Evolutionary conservation across 2,329 filamentous ascomycete species (phyloP).

Genomic region (Pestalotiopsis sp.): DNA sequence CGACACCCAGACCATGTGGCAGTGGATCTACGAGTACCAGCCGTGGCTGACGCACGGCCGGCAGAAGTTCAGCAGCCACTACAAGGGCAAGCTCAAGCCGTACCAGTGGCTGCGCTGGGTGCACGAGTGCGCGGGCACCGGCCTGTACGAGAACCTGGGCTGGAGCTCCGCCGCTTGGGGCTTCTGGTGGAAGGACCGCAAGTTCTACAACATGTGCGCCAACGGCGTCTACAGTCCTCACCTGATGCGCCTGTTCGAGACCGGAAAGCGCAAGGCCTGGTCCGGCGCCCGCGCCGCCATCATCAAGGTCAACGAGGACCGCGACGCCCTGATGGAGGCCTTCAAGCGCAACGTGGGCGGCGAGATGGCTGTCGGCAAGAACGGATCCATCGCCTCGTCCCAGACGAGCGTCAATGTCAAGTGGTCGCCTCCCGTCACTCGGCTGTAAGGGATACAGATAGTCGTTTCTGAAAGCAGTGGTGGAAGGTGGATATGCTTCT

Average conservation of each 20-base stretch:
- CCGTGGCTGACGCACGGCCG: conserved; percentile 10
- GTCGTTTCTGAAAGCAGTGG: neutral
- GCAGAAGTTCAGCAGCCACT: conserved; percentile 4
- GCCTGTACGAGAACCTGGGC: conserved; percentile 3
- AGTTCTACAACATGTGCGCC: conserved; percentile 9
- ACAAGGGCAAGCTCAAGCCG: conserved; percentile 4
- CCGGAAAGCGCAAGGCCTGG: conserved; percentile 6
- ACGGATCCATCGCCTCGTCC: neutral
- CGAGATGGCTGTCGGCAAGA: neutral
- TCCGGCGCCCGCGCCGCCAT: neutral
- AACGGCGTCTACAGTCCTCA: neutral
- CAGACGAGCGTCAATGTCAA: neutral
- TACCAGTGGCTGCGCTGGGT: conserved; percentile 5
- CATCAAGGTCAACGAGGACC: conserved; percentile 6
- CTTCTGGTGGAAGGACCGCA: conserved; percentile 8
- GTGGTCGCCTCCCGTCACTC: neutral
- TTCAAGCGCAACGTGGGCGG: neutral
- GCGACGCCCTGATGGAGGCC: neutral
- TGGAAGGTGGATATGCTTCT: neutral
- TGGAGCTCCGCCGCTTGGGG: neutral
- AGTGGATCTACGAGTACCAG: conserved; percentile 10
- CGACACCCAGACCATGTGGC: neutral
- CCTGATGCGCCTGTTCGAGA: neutral
- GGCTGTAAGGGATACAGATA: neutral
- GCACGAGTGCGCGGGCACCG: neutral